Base-by-base conservation (phyloP, 1,284 basidiomycete genomes). In the Moniliella sp. region DNA sequence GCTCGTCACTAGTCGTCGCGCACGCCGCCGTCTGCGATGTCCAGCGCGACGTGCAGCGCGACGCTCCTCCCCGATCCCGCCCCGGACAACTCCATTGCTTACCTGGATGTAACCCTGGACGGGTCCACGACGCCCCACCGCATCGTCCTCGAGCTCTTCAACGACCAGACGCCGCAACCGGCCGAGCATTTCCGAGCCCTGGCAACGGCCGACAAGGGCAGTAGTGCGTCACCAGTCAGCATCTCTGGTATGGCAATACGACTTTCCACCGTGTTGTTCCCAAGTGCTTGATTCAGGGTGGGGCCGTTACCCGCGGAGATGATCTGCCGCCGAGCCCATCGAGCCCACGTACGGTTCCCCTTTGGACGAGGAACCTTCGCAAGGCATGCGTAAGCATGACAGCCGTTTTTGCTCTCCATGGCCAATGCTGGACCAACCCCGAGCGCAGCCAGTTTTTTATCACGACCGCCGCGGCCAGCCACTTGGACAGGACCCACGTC, bases 151-250 rank as follows among this genome's bases (percentile, higher is more conserved):
- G 82, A 88, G 60, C 66, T 88, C 7, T 83, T 70, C 65, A 69
- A 64, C 40, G 75, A 76, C n/a, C n/a, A n/a, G n/a, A 74, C 72
- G 3, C 83, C 83, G 4, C 76, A 76, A 62, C 82, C 82, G 4
- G 69, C 68, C 34, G 83, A 86, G 65, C 88, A 88, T 64, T 91
- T 91, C n/a, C 73, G 81, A 28, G 75, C 75, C 5, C 65, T 91
- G 36, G 83, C 78, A 58, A 86, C 81, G 0, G 83, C 82, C 9
- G 78, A 84, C n/a, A 75, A 74, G 51, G 80, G 81, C 10, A 51
- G 74, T 1, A 62, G 64, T 1, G 56, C 67, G n/a, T n/a, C 18
- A 69, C 73, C 0, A 70, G 74, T 28, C 62, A 69, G 9, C 73
- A 75, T 3, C 67, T 88, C 3, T 75, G 76, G 61, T 91, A 83